Conservation (phyloP, 1,284 basidiomycete genomes). For the Ganoderma multipileum region DNA sequence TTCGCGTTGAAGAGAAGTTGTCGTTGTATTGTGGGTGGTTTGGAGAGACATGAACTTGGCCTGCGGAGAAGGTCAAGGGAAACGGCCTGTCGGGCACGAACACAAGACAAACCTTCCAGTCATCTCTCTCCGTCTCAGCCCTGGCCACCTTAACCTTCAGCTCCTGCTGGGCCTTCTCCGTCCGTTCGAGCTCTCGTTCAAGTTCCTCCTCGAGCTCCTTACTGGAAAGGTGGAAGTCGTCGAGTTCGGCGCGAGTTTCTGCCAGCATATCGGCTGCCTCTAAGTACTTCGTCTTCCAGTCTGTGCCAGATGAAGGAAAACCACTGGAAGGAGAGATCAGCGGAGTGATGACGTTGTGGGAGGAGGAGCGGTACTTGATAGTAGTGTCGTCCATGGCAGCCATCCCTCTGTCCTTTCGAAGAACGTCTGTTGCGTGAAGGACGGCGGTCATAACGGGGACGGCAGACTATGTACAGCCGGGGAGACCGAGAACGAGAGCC, state of each 20-base stretch:
- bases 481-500: slow-evolving; percentile 31
- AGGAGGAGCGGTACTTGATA: slow-evolving; percentile 53
- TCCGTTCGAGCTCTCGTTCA: slow-evolving; percentile 87
- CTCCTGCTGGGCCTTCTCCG: slow-evolving; percentile 87
- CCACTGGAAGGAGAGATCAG: slow-evolving; percentile 41
- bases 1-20: slow-evolving; percentile 86
- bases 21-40: slow-evolving; percentile 89
- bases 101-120: slow-evolving; percentile 80
- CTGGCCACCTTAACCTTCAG: slow-evolving; percentile 78
- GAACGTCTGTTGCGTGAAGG: slow-evolving; percentile 62
- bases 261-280: slow-evolving; percentile 86
- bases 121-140: slow-evolving; percentile 84
- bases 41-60: slow-evolving; percentile 89
- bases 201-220: slow-evolving; percentile 94
- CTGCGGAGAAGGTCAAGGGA: slow-evolving; percentile 47
- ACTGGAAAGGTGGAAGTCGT: slow-evolving; percentile 91
- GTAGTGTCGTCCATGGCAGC: slow-evolving; percentile 65
- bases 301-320: slow-evolving; percentile 57
- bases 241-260: slow-evolving; percentile 87
- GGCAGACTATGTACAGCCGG: slow-evolving; percentile 38
- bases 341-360: slow-evolving; percentile 1
- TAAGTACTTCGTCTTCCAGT: slow-evolving; percentile 88
- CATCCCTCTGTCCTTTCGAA: slow-evolving; percentile 65
- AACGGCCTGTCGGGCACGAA: slow-evolving; percentile 11
- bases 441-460: slow-evolving; percentile 65